Conservation (phyloP, 108 stramenopile genomes). For the Cyclotella atomus region DNA sequence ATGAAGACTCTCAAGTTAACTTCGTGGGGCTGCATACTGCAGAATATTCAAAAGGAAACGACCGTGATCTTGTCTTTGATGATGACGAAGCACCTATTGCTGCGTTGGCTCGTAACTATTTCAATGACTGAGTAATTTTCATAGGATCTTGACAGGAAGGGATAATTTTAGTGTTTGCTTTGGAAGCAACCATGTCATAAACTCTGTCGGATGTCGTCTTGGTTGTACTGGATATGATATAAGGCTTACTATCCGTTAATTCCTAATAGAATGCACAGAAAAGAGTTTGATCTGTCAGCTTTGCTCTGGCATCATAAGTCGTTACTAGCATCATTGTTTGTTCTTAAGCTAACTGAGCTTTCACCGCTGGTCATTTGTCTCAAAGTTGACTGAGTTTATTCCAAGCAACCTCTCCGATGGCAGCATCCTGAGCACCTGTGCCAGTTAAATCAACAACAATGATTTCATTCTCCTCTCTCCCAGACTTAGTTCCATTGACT, state of each 20-base stretch:
- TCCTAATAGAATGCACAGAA: too few relatives aligned
- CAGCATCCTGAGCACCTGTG: constrained; percentile 95
- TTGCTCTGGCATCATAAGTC: neutral
- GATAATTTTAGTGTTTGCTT: too few relatives aligned
- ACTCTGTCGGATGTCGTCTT: too few relatives aligned
- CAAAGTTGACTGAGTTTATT: constrained; percentile 64
- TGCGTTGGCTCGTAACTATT: neutral
- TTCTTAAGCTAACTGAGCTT: too few relatives aligned
- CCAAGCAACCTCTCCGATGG: constrained; percentile 91
- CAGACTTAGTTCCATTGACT: constrained; percentile 90
- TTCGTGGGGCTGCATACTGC: neutral
- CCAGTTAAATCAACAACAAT: constrained; percentile 96
- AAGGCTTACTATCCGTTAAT: too few relatives aligned
- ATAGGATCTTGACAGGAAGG: neutral
- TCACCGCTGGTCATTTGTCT: too few relatives aligned
- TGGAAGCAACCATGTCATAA: too few relatives aligned
- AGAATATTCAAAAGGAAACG: too few relatives aligned
- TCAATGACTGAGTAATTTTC: neutral
- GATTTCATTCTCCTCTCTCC: constrained; percentile 90
- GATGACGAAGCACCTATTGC: neutral
- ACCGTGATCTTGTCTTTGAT: neutral
- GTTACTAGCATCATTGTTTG: too few relatives aligned
- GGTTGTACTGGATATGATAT: too few relatives aligned
- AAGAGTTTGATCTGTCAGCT: too few relatives aligned
- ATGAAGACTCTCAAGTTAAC: neutral